phyloP scores from a whole-genome alignment of 805 yeast genomes.

The Debaryomyces hansenii region DNA sequence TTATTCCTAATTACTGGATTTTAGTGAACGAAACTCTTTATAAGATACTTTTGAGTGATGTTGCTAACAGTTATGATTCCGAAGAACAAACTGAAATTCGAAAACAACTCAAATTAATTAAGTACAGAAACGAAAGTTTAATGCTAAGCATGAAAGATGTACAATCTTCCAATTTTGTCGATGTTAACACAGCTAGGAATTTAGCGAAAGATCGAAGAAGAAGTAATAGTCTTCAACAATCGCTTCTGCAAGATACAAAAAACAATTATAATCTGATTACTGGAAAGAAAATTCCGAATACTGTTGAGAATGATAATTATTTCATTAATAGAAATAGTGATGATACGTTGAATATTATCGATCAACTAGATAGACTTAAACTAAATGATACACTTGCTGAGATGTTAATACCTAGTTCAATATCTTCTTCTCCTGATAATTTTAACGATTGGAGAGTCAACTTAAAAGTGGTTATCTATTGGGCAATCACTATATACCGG shows the following conservation, averaged over 20 bases:
- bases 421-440: conserved; percentile 5
- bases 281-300: too few species aligned
- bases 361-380: conserved; percentile 34
- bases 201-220: not conserved
- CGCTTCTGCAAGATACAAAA: not conserved
- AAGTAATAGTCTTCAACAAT: not conserved
- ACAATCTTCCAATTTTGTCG: not conserved
- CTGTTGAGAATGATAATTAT: conserved; percentile 14
- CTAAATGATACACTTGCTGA: conserved; percentile 28
- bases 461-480: conserved; percentile 33
- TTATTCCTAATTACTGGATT: conserved; percentile 65
- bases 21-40: conserved; percentile 49
- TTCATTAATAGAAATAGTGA: conserved; percentile 22
- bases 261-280: not conserved
- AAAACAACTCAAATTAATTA: conserved; percentile 58
- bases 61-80: conserved; percentile 16
- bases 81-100: conserved; percentile 27
- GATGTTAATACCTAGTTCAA: conserved; percentile 22
- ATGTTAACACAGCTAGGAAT: not conserved
- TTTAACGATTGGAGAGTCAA: conserved; percentile 31
- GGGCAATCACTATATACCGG: conserved; percentile 43
- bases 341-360: conserved; percentile 34
- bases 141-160: conserved; percentile 47
- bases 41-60: conserved; percentile 30
- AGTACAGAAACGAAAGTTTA: conserved; percentile 70